These are phyloP conservation scores for Gastrodia elata DNA, from an alignment of 106 monocot genomes.

Conservation along the genomic window DNA sequence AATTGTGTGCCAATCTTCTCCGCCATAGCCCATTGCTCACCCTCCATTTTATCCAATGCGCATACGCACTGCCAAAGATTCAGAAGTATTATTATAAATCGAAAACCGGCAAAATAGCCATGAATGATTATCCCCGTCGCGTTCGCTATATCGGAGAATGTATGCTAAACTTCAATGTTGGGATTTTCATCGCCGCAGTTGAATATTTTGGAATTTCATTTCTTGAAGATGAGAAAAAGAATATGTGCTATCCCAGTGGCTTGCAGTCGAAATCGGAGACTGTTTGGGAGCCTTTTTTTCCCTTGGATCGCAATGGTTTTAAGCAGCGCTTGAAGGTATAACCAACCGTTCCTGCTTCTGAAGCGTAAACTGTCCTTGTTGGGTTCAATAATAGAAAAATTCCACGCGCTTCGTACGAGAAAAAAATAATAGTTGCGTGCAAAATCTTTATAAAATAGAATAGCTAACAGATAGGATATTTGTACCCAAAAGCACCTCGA, in stretches of 20 bases:
- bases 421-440: too few relatives aligned
- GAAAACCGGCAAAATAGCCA: not conserved
- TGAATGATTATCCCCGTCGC: not conserved
- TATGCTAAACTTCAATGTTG: not conserved
- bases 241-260: not conserved
- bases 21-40: conserved; percentile 47
- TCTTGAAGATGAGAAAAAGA: not conserved
- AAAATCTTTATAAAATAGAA: too few relatives aligned
- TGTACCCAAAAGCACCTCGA: too few relatives aligned
- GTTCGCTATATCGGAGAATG: not conserved
- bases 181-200: not conserved
- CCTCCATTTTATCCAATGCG: conserved; percentile 4
- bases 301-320: not conserved
- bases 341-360: too few relatives aligned
- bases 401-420: too few relatives aligned
- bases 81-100: not conserved
- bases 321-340: not conserved
- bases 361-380: too few relatives aligned
- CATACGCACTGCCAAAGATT: not conserved
- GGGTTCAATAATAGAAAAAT: too few relatives aligned
- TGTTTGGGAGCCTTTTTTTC: not conserved
- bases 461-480: too few relatives aligned
- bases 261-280: not conserved
- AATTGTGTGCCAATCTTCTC: conserved; percentile 45
- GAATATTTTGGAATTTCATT: not conserved